These are phyloP conservation scores for Candida sp. DNA, from an alignment of 1,139 yeast species.

Conservation along the genomic window DNA sequence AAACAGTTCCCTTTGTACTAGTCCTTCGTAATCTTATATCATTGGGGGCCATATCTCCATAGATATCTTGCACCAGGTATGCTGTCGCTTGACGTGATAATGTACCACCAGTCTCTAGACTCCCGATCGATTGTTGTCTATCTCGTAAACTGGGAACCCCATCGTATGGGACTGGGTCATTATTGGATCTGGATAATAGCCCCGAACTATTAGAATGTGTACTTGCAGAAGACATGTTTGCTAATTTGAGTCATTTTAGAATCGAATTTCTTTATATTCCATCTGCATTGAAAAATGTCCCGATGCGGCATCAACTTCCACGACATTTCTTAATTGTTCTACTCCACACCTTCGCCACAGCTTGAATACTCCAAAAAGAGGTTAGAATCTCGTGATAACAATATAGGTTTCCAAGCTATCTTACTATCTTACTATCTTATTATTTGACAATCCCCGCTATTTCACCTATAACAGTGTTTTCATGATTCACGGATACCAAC, in stretches of 20 bases:
- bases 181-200: background rate
- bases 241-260: too few relatives aligned
- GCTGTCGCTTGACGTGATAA: conserved; percentile 12
- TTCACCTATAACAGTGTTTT: too few relatives aligned
- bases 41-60: conserved; percentile 21
- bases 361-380: too few relatives aligned
- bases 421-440: too few relatives aligned
- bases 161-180: background rate
- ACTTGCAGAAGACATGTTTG: background rate
- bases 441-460: too few relatives aligned
- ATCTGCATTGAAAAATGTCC: too few relatives aligned
- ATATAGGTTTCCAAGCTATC: too few relatives aligned
- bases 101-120: conserved; percentile 1
- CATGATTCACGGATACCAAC: too few relatives aligned
- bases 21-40: conserved; percentile 29
- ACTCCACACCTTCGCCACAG: too few relatives aligned
- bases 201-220: background rate
- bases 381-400: too few relatives aligned
- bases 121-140: background rate
- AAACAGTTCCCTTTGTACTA: conserved; percentile 31
- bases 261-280: background rate
- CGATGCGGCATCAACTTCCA: too few relatives aligned
- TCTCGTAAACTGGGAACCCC: background rate
- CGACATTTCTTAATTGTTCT: background rate
- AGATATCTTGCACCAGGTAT: conserved; percentile 26